Evolutionary conservation across 1,284 basidiomycete species (phyloP), one percentile per base, ranked within the genome.

Genomic region (Cerioporus squamosus): DNA sequence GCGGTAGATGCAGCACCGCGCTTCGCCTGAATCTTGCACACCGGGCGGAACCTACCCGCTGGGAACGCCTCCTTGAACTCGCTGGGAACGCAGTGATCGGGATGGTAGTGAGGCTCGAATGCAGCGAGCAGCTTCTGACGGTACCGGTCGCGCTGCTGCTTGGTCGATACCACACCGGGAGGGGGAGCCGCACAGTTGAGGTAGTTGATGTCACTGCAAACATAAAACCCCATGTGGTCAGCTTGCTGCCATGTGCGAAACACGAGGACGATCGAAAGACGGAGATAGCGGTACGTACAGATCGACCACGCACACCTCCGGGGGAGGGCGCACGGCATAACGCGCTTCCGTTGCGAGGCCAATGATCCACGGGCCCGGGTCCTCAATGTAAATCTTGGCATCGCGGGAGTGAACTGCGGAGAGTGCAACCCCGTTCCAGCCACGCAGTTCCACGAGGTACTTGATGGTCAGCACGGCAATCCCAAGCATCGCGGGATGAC

Each of bases 1-100:
- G 90, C 87, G 31, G 88, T 82, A 24, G 88, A 89, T n/a, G 89
- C 87, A 0, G 85, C 88, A 31, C 87, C 90, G 52, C 88, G 81
- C 76, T 91, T 94, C 31, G 88, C 90, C 72, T 89, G 89, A 57
- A 91, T 93, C 72, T 90, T 92, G 79, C 89, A 94, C 42, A 90
- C 84, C 12, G 90, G 90, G 45, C 88, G 79, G 78, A 94, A 94
- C 49, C 91, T 83, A 47, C 95, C 94, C 2, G 90, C 92, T 3
- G 96, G 95, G 78, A 97, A 98, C 2, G 96, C 94, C 70, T 97
- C 93, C 70, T 95, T 95, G 79, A 97, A 93, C 74, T 98, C 96
- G 61, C 90, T 91, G 64, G 14, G 59, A 56, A 94, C 83, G 44
- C 86, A 85, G 68, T 93, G 88, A 70, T 93, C 91, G 24, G 91